Base-by-base conservation (phyloP, 306 rosid species). In the Dalbergia cochinchinensis region DNA sequence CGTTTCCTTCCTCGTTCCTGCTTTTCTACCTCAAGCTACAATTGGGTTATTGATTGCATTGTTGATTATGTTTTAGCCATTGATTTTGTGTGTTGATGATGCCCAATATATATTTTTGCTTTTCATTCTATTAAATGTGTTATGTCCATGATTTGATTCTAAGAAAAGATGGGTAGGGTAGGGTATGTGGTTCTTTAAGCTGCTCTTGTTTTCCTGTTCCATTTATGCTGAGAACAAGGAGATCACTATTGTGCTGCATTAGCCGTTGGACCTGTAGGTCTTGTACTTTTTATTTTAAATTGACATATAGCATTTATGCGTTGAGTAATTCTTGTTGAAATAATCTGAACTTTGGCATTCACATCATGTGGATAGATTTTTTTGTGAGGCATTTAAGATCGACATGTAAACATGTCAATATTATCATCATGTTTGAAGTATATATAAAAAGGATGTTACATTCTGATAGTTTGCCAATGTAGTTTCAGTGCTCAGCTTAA, bases 121-220 rank as follows among this genome's bases (percentile, higher is more conserved):
- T 22, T 31, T 9, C 0, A 6, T 59, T 45, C 33, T 39, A 45
- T 47, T 5, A 8, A 22, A 16, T 55, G 19, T 57, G n/a, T 81
- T 31, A 72, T 65, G 41, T 61, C 53, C 14, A 15, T 65, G 34
- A 73, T 78, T 83, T 47, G 13, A 7, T 83, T 60, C 50, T 19
- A 11, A 48, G 5, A 69, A 6, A 5, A 4, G 73, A 70, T 70
- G 61, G 20, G 33, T 70, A 69, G 61, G 20, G 33, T 70, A 69
- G 53, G 20, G 33, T 70, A 69, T 70, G 54, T 63, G 74, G 13
- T 11, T 73, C 12, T 55, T 59, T 19, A 1, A n/a, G 71, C 18
- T 63, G 78, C 47, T 71, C 11, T 22, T 11, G 34, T 62, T 37
- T 62, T 22, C 35, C 10, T 65, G 69, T 22, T 26, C 54, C 37